Evolutionary conservation across 148 eudicot species (phyloP), one percentile per base, ranked within the genome.

Genomic region (Diospyros lotus): DNA sequence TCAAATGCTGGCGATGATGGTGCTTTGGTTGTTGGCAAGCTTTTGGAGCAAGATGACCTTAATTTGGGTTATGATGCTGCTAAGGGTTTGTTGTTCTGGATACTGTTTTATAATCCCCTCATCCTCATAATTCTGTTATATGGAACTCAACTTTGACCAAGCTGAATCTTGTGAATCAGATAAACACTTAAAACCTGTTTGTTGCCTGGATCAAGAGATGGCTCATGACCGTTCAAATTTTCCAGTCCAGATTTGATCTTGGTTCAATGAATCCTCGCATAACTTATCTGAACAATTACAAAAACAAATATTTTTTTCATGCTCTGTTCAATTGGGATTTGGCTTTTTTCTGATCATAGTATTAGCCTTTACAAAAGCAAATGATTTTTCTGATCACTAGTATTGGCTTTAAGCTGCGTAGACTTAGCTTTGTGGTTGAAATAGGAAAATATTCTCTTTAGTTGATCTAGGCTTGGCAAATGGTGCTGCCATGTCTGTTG

Each of bases 1-100:
- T 84, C 95, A 75, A 95, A 95, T 75, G 97, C 98, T 66, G 98
- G 98, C 58, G 94, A 80, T 74, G 96, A 90, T 78, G 96, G 90
- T 67, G 87, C 92, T 40, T 62, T 89, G 72, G 87, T 95, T 59
- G 64, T 92, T 80, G 97, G 98, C 79, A 90, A 92, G 84, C 86
- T 94, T 77, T 82, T 94, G 88, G 98, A 94, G 79, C 92, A 84
- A 85, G 82, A 92, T 76, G 92, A 94, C 78, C 82, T 67, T 46
- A 82, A 66, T 85, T 75, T 92, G 43, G 98, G 98, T 76, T 95
- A 84, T 79, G 96, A 95, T 85, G 98, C 95, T 58, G 87, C 94
- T 73, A 88, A 89, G 87, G 98, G 98, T 94, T 77, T 64, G 86
- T 68, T 65, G 41, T 8, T 70, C 39, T 28, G 18, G 40, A 38